Percentiles rank a stretch among this genome's conserved stretches.
phyloP scores from a whole-genome alignment of 495 filamentous ascomycete species.

The Evansstolkia leycettana region DNA sequence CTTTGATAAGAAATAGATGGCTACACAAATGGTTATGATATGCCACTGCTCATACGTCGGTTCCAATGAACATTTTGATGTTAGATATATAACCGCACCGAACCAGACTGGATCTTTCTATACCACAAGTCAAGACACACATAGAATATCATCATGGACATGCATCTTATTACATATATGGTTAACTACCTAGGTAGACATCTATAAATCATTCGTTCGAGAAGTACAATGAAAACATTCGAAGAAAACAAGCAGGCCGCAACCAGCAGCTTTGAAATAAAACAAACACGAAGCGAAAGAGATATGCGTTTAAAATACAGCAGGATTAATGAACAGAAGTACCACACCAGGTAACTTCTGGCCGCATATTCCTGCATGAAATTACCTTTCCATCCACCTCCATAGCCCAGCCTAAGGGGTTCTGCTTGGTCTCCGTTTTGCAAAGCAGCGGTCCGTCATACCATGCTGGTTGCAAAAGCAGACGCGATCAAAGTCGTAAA shows the following conservation, averaged over 20 bases:
- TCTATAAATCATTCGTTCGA: not conserved
- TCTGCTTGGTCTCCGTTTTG: not conserved
- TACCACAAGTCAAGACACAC: too few species aligned
- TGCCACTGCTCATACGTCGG: too few species aligned
- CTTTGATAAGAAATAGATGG: too few species aligned
- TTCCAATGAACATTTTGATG: too few species aligned
- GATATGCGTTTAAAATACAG: not conserved
- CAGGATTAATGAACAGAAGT: too few species aligned
- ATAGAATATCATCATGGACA: not conserved
- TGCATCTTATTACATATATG: not conserved
- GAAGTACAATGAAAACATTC: not conserved
- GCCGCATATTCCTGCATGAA: not conserved
- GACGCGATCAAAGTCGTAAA: constrained; percentile 32
- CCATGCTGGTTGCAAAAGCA: constrained; percentile 29
- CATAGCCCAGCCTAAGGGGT: not conserved
- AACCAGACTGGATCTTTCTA: too few species aligned
- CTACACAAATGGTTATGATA: too few species aligned
- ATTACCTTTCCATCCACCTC: not conserved
- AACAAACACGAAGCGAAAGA: constrained; percentile 1
- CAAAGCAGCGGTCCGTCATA: not conserved
- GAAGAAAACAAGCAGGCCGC: not conserved
- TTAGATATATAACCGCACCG: too few species aligned
- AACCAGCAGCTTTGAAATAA: constrained; percentile 1
- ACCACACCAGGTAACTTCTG: constrained; percentile 34
- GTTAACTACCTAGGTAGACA: not conserved